Evolutionary conservation across 306 rosid species (phyloP).

Genomic region (Pachyrhizus erosus): DNA sequence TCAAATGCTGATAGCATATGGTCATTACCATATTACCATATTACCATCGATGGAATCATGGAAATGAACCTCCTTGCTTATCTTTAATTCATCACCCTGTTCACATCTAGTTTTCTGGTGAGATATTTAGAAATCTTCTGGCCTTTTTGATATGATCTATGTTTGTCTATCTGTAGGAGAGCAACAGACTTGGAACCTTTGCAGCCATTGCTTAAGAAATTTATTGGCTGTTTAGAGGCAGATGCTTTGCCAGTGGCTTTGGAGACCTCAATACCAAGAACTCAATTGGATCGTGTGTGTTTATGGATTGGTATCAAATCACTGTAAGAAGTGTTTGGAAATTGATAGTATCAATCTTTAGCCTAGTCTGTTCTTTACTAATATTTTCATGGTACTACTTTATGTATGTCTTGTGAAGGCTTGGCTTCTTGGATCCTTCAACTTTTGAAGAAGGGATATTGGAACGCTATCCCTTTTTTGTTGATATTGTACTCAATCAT

Average conservation of each 20-base stretch:
- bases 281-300: slow-evolving; percentile 74
- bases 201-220: slow-evolving; percentile 91
- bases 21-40: slow-evolving; percentile 12
- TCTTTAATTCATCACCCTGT: slow-evolving; percentile 22
- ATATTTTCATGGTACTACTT: slow-evolving; percentile 37
- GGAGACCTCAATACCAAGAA: slow-evolving; percentile 66
- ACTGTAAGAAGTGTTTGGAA: slow-evolving; percentile 67
- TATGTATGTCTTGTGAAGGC: slow-evolving; percentile 61
- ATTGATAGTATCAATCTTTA: slow-evolving; percentile 29
- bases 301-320: slow-evolving; percentile 93
- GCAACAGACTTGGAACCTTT: slow-evolving; percentile 85
- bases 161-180: slow-evolving; percentile 57
- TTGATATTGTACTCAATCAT: slow-evolving; percentile 93
- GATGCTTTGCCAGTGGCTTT: slow-evolving; percentile 67
- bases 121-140: slow-evolving; percentile 25
- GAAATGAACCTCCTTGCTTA: slow-evolving; percentile 31
- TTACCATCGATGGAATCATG: slow-evolving; percentile 9
- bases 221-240: slow-evolving; percentile 74
- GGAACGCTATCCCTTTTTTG: slow-evolving; percentile 89
- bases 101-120: slow-evolving; percentile 26
- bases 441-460: slow-evolving; percentile 98
- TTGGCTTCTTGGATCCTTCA: slow-evolving; percentile 92
- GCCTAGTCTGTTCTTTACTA: slow-evolving; percentile 19
- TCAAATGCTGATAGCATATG: slow-evolving; percentile 30
- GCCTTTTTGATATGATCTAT: slow-evolving; percentile 24